These are phyloP conservation scores for Amorphotheca resinae DNA, from an alignment of 495 filamentous ascomycete genomes.

Conservation along the genomic window DNA sequence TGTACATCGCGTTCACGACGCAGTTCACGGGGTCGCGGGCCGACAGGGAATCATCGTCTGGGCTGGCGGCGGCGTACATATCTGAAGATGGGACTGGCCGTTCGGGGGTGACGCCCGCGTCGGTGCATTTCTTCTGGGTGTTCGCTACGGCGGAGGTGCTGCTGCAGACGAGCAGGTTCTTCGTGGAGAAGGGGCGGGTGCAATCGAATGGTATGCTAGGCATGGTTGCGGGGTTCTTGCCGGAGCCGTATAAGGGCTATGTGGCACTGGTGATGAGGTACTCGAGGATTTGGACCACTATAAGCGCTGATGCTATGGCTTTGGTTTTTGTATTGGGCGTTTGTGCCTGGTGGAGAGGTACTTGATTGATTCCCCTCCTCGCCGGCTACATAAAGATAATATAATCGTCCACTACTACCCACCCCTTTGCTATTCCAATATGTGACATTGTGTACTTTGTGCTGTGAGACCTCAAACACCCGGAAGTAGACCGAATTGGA, in stretches of 20 bases:
- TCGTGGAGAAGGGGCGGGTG: conserved; percentile 41
- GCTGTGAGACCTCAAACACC: no score
- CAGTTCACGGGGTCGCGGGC: conserved; percentile 47
- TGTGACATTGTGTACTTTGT: no score
- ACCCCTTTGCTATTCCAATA: no score
- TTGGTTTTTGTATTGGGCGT: conserved; percentile 69
- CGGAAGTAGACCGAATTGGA: no score
- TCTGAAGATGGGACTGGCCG: conserved; percentile 12
- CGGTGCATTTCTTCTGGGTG: conserved; percentile 50
- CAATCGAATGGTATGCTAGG: conserved; percentile 41
- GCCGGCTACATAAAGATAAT: no score
- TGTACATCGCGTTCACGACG: conserved; percentile 55
- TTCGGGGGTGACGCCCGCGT: conserved; percentile 18
- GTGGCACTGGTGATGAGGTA: conserved; percentile 52
- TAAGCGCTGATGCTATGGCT: conserved; percentile 51
- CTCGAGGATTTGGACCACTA: conserved; percentile 50
- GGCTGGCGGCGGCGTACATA: conserved; percentile 13
- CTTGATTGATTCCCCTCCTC: no score
- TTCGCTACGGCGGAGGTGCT: conserved; percentile 75
- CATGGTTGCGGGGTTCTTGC: conserved; percentile 46
- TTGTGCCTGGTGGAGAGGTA: conserved; percentile 46
- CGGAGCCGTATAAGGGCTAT: conserved; percentile 41
- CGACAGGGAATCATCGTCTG: conserved; percentile 32
- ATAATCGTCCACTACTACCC: no score
- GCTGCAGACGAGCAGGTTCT: conserved; percentile 52